Evolutionary conservation across 2,329 filamentous ascomycete genomes (phyloP).

Genomic region (Xylaria sp.): DNA sequence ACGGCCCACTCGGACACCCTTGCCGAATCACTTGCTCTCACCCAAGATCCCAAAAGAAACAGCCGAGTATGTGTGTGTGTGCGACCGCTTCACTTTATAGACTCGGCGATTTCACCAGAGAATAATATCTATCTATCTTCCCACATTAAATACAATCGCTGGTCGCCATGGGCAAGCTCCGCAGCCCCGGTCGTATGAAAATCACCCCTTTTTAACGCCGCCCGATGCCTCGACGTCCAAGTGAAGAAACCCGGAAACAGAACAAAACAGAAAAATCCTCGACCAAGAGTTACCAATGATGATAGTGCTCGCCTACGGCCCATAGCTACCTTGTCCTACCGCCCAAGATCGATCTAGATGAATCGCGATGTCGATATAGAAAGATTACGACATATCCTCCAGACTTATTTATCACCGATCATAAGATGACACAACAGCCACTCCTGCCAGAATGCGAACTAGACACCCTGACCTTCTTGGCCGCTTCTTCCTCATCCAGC

Average conservation of each 20-base stretch:
- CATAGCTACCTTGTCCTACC: constrained; percentile 10
- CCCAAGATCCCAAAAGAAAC: background rate
- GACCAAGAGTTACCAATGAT: constrained; percentile 27
- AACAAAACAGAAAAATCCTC: constrained; percentile 10
- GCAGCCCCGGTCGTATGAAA: constrained; percentile 23
- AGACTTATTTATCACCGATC: constrained; percentile 19
- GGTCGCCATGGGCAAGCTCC: constrained; percentile 28
- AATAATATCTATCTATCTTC: constrained; percentile 37
- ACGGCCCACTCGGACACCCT: background rate
- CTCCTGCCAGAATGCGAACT: constrained; percentile 44
- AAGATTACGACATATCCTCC: constrained; percentile 10
- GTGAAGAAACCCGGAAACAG: constrained; percentile 10
- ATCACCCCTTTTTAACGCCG: constrained; percentile 39
- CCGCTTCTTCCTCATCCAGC: constrained; percentile 74
- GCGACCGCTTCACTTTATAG: constrained; percentile 23
- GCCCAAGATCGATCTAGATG: constrained; percentile 15
- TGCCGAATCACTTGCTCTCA: background rate
- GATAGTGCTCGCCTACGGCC: constrained; percentile 10
- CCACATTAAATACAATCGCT: constrained; percentile 37
- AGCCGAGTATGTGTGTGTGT: background rate
- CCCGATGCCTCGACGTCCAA: constrained; percentile 36
- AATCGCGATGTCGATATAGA: constrained; percentile 17
- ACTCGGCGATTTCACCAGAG: constrained; percentile 24
- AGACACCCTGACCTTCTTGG: constrained; percentile 65
- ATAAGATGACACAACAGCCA: constrained; percentile 52